Base-by-base conservation (phyloP, 1,139 yeast genomes). In the Blastobotrys aristatus region DNA sequence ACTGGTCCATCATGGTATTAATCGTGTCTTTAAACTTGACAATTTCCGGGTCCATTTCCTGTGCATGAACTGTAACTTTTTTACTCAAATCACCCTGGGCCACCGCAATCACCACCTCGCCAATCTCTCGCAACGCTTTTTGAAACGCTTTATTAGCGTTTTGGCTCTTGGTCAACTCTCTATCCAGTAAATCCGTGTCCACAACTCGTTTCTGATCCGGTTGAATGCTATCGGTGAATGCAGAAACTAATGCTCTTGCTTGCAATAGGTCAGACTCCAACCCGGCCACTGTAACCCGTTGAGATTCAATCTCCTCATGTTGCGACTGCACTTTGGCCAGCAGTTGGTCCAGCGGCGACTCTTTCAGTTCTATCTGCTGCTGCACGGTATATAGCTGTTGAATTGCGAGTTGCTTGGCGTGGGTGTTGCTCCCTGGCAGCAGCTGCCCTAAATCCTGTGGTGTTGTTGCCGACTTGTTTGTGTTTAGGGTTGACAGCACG, bases 1-100 rank as follows among this genome's bases (percentile, higher is more conserved):
- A 72, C 65, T 85, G 94, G 63, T 84, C 90, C 85, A 86, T 84
- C 90, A 86, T 84, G 16, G 88, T 81, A 64, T 87, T 86, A 60
- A 86, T 85, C 14, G 94, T 84, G 50, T 80, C 80, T 64, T 86
- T 86, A 57, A 85, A 90, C 60, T 81, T 82, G 54, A 82, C 72
- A 54, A 86, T 84, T 49, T 71, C 74, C 0, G 89, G 87, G 61
- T 83, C 90, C 56, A 79, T 75, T 63, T 84, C 90, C 41, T 78
- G 84, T 20, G 80, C 74, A 61, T 83, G 89, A 43, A 84, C 77
- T 50, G 77, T 79, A 13, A 84, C 92, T 60, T 83, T 84, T 59
- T 84, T 85, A 29, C 87, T 77, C 57, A 86, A 72, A 60, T 86
- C 95, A 46, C 96, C 96, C 76, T 80, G 82, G 24, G 95, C 90